phyloP scores from a whole-genome alignment of 129 eudicot species.

The Dittrichia graveolens region DNA sequence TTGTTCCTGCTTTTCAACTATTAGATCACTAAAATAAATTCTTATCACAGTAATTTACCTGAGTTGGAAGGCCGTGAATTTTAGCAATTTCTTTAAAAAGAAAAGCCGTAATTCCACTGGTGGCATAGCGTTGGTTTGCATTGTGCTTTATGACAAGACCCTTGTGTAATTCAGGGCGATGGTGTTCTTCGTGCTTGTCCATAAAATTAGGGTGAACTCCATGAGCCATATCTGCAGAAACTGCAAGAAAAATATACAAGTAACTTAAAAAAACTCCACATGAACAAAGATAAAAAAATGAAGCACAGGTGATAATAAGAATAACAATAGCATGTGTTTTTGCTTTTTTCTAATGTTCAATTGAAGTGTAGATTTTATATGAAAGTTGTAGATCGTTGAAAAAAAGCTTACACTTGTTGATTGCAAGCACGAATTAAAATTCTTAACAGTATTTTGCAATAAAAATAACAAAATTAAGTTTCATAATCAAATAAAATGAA shows the following conservation, averaged over 20 bases:
- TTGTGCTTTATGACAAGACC: constrained; percentile 95
- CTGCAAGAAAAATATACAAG: constrained; percentile 39
- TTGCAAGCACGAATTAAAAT: neutral
- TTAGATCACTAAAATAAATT: neutral
- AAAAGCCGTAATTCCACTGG: constrained; percentile 92
- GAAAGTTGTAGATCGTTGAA: neutral
- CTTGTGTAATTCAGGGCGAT: constrained; percentile 78
- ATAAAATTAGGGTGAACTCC: constrained; percentile 93
- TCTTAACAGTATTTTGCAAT: neutral
- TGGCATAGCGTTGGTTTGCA: constrained; percentile 98
- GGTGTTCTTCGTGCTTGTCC: constrained; percentile 93
- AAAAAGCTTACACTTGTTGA: neutral
- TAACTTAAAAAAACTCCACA: constrained; percentile 6
- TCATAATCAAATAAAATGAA: no score
- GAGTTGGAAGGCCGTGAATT: constrained; percentile 77
- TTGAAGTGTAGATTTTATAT: neutral
- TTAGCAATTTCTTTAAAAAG: constrained; percentile 89
- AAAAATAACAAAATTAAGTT: constrained; percentile 8
- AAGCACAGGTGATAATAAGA: neutral
- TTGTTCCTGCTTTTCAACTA: constrained; percentile 13
- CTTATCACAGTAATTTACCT: constrained; percentile 47
- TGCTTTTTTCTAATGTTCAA: constrained; percentile 1
- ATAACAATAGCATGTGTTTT: constrained; percentile 1
- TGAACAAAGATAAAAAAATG: neutral
- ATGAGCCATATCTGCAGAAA: constrained; percentile 99